Evolutionary conservation across 1,139 yeast genomes (phyloP).

Genomic region (Yamadazyma kanchanaburiensis): DNA sequence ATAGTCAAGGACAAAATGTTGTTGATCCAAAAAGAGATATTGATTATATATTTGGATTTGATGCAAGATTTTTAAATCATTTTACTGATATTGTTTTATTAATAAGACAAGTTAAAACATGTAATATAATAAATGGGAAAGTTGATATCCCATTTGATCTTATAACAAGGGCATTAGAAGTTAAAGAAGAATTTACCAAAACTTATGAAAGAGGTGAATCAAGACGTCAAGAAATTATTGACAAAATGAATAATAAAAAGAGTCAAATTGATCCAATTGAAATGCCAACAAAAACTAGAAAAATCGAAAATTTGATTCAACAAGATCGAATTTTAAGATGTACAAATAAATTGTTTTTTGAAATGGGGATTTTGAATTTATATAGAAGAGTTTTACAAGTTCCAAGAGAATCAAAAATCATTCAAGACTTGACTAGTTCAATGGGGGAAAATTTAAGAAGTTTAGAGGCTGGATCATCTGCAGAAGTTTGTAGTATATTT

Average conservation of each 20-base stretch:
- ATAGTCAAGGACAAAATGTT: conserved; percentile 5
- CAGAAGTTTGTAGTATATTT: conserved; percentile 54
- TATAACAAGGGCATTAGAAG: conserved; percentile 44
- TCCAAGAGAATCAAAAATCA: conserved; percentile 42
- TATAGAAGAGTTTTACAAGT: conserved; percentile 52
- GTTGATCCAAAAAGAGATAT: conserved; percentile 40
- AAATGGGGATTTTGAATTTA: conserved; percentile 54
- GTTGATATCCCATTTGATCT: conserved; percentile 28
- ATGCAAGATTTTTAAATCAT: conserved; percentile 47
- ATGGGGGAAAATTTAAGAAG: conserved; percentile 33
- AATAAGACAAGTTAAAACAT: conserved; percentile 35
- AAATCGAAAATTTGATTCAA: conserved; percentile 17
- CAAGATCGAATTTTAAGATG: conserved; percentile 44
- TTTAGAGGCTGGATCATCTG: conserved; percentile 46
- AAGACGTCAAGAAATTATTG: conserved; percentile 30
- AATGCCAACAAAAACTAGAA: conserved; percentile 5
- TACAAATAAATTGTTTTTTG: conserved; percentile 53
- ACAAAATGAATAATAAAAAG: conserved; percentile 15
- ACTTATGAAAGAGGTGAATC: conserved; percentile 33
- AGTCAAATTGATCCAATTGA: conserved; percentile 2
- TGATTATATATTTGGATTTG: conserved; percentile 60
- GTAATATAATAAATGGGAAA: conserved; percentile 9
- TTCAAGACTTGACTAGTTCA: conserved; percentile 46
- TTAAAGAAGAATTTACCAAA: conserved; percentile 34
- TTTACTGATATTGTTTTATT: conserved; percentile 45